Percentiles rank a stretch among this genome's conserved stretches.
phyloP scores from a whole-genome alignment of 441 rosid genomes.

The Macaranga tanarius region DNA sequence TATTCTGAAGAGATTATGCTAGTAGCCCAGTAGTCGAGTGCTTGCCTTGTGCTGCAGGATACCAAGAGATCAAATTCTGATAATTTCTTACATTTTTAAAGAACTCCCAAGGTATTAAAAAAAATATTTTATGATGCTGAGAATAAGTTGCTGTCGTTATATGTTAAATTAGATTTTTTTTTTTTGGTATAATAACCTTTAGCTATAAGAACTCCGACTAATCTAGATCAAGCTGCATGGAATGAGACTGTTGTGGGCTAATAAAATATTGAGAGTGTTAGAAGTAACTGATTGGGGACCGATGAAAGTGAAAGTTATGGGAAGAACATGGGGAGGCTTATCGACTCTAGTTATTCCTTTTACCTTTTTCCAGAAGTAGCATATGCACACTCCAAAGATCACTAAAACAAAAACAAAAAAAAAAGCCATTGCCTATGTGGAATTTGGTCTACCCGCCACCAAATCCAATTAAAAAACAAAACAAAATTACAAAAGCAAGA shows the following conservation, averaged over 20 bases:
- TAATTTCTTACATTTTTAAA: too few relatives aligned
- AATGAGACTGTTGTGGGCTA: neutral
- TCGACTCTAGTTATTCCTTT: slow-evolving; percentile 34
- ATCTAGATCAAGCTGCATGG: neutral
- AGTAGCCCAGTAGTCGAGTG: too few relatives aligned
- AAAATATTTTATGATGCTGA: too few relatives aligned
- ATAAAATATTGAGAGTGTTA: neutral
- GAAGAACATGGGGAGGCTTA: slow-evolving; percentile 46
- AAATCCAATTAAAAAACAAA: slow-evolving; percentile 19
- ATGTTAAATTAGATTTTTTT: neutral
- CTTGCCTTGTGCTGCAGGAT: too few relatives aligned
- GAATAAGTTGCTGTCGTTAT: neutral
- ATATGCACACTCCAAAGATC: slow-evolving; percentile 46
- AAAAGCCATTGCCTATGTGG: slow-evolving; percentile 22
- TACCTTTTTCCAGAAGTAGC: slow-evolving; percentile 40
- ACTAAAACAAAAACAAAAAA: slow-evolving; percentile 16
- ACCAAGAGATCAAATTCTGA: too few relatives aligned
- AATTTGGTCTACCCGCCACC: slow-evolving; percentile 40
- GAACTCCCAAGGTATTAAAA: too few relatives aligned
- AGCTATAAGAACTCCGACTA: too few relatives aligned
- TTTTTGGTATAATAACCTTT: too few relatives aligned
- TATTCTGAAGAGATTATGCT: too few relatives aligned
- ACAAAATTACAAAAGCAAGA: neutral
- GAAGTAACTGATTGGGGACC: slow-evolving; percentile 34
- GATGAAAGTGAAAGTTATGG: slow-evolving; percentile 46